Conservation (phyloP, 306 rosid species). For the Glycyrrhiza uralensis region DNA sequence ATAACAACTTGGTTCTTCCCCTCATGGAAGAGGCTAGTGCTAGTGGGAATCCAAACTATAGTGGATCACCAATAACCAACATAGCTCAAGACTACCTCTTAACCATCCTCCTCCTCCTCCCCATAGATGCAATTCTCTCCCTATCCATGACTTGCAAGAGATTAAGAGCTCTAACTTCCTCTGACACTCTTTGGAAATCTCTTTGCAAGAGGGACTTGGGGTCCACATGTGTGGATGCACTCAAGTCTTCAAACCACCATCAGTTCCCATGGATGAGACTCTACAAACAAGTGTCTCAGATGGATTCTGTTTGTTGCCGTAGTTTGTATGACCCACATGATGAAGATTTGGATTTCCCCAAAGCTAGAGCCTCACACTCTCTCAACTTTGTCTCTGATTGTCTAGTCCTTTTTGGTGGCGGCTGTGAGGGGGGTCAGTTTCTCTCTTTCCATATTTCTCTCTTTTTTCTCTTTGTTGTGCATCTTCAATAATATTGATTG, state of each 20-base stretch:
- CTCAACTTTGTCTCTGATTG: constrained; percentile 83
- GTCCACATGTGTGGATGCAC: constrained; percentile 54
- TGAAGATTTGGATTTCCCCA: constrained; percentile 51
- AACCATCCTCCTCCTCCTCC: constrained; percentile 61
- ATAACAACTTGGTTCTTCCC: neutral
- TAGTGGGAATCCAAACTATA: constrained; percentile 22
- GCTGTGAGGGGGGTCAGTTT: constrained; percentile 87
- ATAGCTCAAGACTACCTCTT: constrained; percentile 71
- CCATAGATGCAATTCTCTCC: constrained; percentile 66
- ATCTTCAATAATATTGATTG: neutral
- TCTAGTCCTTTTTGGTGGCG: constrained; percentile 85
- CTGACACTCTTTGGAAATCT: constrained; percentile 72
- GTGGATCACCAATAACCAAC: constrained; percentile 63
- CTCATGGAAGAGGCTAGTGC: constrained; percentile 58
- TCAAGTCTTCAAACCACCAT: constrained; percentile 38
- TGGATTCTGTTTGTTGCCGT: constrained; percentile 57
- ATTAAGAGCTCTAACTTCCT: constrained; percentile 50
- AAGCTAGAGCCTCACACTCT: constrained; percentile 92
- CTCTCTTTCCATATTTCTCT: constrained; percentile 9
- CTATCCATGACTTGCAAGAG: constrained; percentile 80
- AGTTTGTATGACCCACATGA: constrained; percentile 40
- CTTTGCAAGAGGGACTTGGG: constrained; percentile 79
- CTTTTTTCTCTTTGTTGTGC: neutral
- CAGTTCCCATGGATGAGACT: constrained; percentile 72
- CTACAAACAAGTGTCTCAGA: constrained; percentile 54